These are phyloP conservation scores for Coemansia asiatica DNA, from an alignment of 192 early-diverging fungal genomes.

Conservation along the genomic window DNA sequence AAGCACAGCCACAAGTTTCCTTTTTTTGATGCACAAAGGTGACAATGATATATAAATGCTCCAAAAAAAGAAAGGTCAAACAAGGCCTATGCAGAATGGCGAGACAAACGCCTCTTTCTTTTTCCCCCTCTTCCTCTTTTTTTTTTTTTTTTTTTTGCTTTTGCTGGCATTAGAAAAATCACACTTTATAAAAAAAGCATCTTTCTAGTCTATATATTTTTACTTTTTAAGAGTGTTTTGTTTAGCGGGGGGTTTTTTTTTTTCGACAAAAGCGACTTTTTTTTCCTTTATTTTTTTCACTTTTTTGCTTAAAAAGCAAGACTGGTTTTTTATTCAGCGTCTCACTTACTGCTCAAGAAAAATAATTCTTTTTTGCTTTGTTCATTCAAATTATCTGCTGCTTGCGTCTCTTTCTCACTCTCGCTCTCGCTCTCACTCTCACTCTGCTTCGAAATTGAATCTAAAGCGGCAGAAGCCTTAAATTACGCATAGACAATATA, in stretches of 20 bases:
- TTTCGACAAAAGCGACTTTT: neutral
- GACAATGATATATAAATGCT: too few relatives aligned
- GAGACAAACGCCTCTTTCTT: neutral
- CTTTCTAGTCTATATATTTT: neutral
- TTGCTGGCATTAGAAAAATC: neutral
- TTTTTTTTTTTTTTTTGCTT: neutral
- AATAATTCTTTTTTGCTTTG: too few relatives aligned
- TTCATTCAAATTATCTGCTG: too few relatives aligned
- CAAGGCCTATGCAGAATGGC: neutral
- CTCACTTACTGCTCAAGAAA: too few relatives aligned
- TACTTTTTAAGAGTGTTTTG: neutral
- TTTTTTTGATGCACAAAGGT: neutral
- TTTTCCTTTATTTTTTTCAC: neutral
- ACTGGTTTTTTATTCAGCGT: neutral
- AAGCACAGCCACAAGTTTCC: neutral
- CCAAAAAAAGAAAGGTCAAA: neutral
- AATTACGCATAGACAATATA: too few relatives aligned
- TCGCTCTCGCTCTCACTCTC: neutral
- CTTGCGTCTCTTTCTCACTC: neutral
- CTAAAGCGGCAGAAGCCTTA: too few relatives aligned
- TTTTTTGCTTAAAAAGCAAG: neutral
- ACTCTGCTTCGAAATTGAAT: too few relatives aligned
- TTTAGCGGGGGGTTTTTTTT: neutral
- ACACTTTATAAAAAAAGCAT: neutral
- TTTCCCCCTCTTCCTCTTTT: neutral